Evolutionary conservation across 2,329 filamentous ascomycete genomes (phyloP), one percentile per base, ranked within the genome.

Genomic region (Paecilomyces formosus): DNA sequence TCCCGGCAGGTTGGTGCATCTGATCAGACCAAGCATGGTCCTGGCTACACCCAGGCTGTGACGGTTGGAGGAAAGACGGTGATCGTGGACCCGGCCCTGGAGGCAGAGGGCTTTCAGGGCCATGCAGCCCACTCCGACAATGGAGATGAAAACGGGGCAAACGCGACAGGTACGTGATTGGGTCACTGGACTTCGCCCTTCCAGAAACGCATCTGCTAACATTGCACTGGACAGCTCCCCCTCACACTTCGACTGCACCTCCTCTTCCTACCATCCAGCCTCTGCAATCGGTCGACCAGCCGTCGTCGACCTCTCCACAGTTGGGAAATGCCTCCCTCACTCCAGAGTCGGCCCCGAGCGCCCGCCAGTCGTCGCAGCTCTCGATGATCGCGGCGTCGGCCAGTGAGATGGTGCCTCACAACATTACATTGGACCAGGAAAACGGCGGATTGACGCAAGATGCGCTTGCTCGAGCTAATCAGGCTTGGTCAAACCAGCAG

Each of bases 1-100:
- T 95, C 92, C 55, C 84, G 90, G 55, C 89, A 90, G 71, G 84
- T 94, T 59, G 88, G 82, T 60, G 78, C 77, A 3, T 75, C 75
- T 62, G 69, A 81, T 70, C 60, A 79, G 74, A 64, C 76, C 73
- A 71, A 79, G 74, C 64, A 72, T 69, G 63, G 69, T 53, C 59
- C 71, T 68, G 69, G 70, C 58, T 70, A 72, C 61, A 68, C 72
- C n/a, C 72, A 75, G 62, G 69, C 72, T 11, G 68, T 76, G 60
- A 75, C 72, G 45, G 72, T 72, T 21, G 73, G 72, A 57, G 73
- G 73, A 11, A 75, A 75, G 64, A 75, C 72, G 1, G 72, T 75
- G 15, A 70, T 77, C 54, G 74, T 77, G 21, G 75, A 77, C 53
- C 75, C 75, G 39, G 74, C 75, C 3, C 67, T 77, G 22, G 75